Percentiles rank a stretch among this genome's conserved stretches.
These are phyloP conservation scores for Tephrocybe sp. DNA, from an alignment of 768 basidiomycete genomes.

Conservation along the genomic window DNA sequence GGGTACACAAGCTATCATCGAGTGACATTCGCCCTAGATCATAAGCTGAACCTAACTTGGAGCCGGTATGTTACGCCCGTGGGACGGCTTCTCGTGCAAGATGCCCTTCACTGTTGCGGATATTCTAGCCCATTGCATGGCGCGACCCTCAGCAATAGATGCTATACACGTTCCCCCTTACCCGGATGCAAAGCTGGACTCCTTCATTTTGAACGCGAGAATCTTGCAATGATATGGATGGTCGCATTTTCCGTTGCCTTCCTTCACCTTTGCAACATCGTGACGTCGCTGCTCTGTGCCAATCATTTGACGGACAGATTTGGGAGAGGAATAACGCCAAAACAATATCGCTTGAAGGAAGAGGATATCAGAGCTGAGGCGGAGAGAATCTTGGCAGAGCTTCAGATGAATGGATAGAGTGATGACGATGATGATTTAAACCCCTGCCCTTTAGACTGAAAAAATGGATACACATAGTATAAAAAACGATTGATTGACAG, in stretches of 20 bases:
- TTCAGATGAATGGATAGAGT: neutral
- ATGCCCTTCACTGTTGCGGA: slow-evolving; percentile 63
- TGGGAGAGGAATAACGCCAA: slow-evolving; percentile 63
- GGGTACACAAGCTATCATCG: slow-evolving; percentile 68
- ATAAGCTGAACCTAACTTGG: slow-evolving; percentile 69
- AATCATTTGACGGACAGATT: slow-evolving; percentile 64
- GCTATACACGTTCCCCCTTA: slow-evolving; percentile 58
- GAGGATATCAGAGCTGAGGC: slow-evolving; percentile 43
- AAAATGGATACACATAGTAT: too few species aligned
- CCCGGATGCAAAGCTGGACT: slow-evolving; percentile 69
- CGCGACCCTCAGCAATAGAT: slow-evolving; percentile 51
- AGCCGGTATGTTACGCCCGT: slow-evolving; percentile 54
- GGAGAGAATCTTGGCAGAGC: slow-evolving; percentile 25
- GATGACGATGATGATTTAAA: neutral
- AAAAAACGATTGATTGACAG: too few species aligned
- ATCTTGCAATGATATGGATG: slow-evolving; percentile 45
- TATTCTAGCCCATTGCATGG: slow-evolving; percentile 61
- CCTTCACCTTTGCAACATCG: slow-evolving; percentile 58
- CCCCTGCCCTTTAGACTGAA: too few species aligned
- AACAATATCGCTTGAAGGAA: slow-evolving; percentile 50
- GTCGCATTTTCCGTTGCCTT: slow-evolving; percentile 55
- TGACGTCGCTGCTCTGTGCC: slow-evolving; percentile 59
- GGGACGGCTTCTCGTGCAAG: slow-evolving; percentile 57
- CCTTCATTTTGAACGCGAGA: slow-evolving; percentile 46
- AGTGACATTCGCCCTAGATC: slow-evolving; percentile 54